These are phyloP conservation scores for Saccharum spontaneum DNA, from an alignment of 176 grass and related monocot species.

Conservation along the genomic window DNA sequence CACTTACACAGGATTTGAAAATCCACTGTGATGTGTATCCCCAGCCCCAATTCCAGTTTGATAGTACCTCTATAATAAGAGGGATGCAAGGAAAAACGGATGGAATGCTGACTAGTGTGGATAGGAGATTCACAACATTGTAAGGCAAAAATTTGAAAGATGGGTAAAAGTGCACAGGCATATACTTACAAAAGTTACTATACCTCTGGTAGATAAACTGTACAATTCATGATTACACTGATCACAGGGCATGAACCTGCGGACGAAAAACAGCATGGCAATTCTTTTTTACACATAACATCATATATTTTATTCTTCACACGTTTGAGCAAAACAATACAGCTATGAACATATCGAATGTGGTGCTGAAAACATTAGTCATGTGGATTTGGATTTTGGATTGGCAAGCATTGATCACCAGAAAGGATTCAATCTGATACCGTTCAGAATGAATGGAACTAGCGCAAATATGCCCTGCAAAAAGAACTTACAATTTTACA, in stretches of 20 bases:
- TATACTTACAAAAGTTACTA: background rate
- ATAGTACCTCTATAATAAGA: no score
- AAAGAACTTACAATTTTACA: slow-evolving; percentile 1
- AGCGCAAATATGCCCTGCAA: slow-evolving; percentile 63
- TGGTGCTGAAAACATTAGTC: background rate
- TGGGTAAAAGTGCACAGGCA: background rate
- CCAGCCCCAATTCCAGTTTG: no score
- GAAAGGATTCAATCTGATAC: slow-evolving; percentile 54
- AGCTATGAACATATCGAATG: slow-evolving; percentile 15
- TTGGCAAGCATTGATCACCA: slow-evolving; percentile 36
- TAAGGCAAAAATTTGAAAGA: background rate
- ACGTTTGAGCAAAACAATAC: slow-evolving; percentile 7
- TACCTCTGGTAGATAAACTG: background rate
- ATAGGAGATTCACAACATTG: background rate
- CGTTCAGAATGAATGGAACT: slow-evolving; percentile 50
- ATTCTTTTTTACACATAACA: background rate
- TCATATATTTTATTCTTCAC: slow-evolving; percentile 26
- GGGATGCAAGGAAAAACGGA: no score
- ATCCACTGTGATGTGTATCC: no score
- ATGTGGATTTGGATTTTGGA: background rate
- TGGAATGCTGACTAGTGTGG: no score
- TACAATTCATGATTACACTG: background rate
- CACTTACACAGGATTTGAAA: no score
- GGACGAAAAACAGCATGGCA: background rate
- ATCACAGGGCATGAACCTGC: background rate